Conservation (phyloP, 108 stramenopile genomes). For the Cylindrotheca fusiformis region DNA sequence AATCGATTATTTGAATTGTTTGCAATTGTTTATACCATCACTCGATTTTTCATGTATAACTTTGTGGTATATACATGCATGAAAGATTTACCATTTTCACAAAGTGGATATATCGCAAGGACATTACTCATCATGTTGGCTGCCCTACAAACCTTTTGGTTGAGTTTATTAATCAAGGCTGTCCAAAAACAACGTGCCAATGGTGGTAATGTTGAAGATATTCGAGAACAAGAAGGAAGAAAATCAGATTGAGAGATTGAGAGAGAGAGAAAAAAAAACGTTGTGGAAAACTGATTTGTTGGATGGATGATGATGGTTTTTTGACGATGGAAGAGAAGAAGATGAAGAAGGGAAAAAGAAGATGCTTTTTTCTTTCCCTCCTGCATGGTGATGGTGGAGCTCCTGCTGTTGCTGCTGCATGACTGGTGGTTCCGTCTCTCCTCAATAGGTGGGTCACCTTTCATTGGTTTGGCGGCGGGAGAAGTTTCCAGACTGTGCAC, state of each 20-base stretch:
- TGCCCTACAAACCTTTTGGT: conserved; percentile 45
- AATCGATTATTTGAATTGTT: conserved; percentile 47
- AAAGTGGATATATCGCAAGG: background rate
- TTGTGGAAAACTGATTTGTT: too few species aligned
- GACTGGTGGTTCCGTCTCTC: too few species aligned
- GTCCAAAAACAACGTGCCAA: conserved; percentile 21
- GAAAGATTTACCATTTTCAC: conserved; percentile 10
- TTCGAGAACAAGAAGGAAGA: conserved; percentile 23
- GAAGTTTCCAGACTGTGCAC: too few species aligned
- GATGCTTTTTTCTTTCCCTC: too few species aligned
- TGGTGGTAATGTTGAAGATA: conserved; percentile 34
- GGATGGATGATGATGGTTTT: too few species aligned
- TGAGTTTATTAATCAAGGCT: conserved; percentile 36
- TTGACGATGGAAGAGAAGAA: too few species aligned
- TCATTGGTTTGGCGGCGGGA: too few species aligned
- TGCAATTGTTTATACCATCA: conserved; percentile 39
- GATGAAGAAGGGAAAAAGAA: too few species aligned
- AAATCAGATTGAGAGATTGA: background rate
- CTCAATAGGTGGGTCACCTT: too few species aligned
- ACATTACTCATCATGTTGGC: conserved; percentile 27
- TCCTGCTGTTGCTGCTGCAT: too few species aligned
- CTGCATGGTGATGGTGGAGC: too few species aligned
- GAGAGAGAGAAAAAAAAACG: too few species aligned
- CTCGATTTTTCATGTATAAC: conserved; percentile 38
- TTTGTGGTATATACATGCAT: conserved; percentile 32